Evolutionary conservation across 2,329 filamentous ascomycete species (phyloP), one percentile per base, ranked within the genome.

Genomic region (Fusarium torulosum): DNA sequence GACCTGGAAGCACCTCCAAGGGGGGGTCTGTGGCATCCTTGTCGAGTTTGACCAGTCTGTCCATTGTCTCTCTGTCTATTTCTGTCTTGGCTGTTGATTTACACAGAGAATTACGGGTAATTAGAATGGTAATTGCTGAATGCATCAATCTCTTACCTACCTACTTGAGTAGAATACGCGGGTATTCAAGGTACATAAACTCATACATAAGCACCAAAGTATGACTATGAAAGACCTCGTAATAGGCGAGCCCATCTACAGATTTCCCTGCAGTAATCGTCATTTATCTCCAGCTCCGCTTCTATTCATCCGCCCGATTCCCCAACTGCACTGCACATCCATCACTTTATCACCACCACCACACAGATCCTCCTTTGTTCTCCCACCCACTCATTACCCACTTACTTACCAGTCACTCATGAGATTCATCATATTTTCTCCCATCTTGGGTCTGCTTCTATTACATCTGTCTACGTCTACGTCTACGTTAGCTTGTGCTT

Each of bases 351-450:
- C 54, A 62, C 37, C 31, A 67, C 62, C 51, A 63, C 54, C 42
- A 65, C 35, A 33, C 29, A 38, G 46, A 53, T 46, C 49, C 31
- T 42, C 50, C 40, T 47, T 29, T 33, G 6, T 33, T 33, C 29
- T 33, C 47, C 53, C 50, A 47, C 38, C 56, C 53, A 50, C 25
- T 57, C 47, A 50, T 19, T 57, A 64, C 49, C 47, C 38, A 58
- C 42, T 35, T 42, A 54, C 50, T 15, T 37, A 42, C 31, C 44
- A 53, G 38, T 35, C 45, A 37, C 43, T 41, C 41, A 52, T 38
- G 53, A 63, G 52, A 65, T 61, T 47, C 65, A 63, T 64, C 59
- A 47, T 61, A 41, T 54, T 61, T 60, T 60, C 40, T 49, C 29
- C 31, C 58, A 53, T 46, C 46, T 37, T 37, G 33, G 6, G 27